Evolutionary conservation across 2,329 filamentous ascomycete genomes (phyloP).

Genomic region (Eurotiales sp.): DNA sequence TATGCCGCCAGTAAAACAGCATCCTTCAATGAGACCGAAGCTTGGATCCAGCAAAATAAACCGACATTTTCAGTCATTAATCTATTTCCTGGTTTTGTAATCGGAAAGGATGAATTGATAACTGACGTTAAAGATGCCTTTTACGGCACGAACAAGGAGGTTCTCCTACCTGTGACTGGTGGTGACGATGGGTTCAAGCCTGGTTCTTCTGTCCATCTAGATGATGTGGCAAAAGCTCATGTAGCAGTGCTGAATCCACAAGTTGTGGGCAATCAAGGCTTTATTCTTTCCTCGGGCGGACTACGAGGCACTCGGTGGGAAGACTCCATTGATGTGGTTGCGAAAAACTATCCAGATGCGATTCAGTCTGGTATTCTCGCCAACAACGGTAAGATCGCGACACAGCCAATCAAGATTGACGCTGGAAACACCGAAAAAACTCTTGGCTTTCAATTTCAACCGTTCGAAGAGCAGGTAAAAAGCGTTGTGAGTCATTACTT

Average conservation of each 20-base stretch:
- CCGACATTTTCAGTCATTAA: slow-evolving; percentile 23
- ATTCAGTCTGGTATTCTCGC: slow-evolving; percentile 19
- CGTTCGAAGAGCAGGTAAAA: slow-evolving; percentile 34
- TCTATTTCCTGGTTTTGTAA: neutral
- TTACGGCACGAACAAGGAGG: neutral
- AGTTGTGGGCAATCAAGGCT: slow-evolving; percentile 30
- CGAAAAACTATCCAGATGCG: slow-evolving; percentile 28
- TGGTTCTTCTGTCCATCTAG: slow-evolving; percentile 37
- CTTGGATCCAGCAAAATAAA: slow-evolving; percentile 29
- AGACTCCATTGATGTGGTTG: slow-evolving; percentile 35
- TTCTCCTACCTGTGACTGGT: slow-evolving; percentile 4
- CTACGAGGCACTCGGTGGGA: slow-evolving; percentile 25
- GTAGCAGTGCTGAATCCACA: slow-evolving; percentile 33
- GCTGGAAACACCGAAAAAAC: slow-evolving; percentile 28
- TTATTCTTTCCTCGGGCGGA: slow-evolving; percentile 28
- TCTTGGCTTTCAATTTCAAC: slow-evolving; percentile 29
- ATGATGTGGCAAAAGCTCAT: slow-evolving; percentile 39
- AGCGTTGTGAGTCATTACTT: slow-evolving; percentile 34
- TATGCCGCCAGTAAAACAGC: slow-evolving; percentile 37
- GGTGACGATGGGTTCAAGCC: slow-evolving; percentile 23
- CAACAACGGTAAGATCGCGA: neutral
- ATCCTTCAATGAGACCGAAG: slow-evolving; percentile 31
- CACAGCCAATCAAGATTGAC: slow-evolving; percentile 22
- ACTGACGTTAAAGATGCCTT: neutral
- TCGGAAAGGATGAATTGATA: neutral